Conservation (phyloP, 2,329 filamentous ascomycete genomes). For the Alternaria sp. region DNA sequence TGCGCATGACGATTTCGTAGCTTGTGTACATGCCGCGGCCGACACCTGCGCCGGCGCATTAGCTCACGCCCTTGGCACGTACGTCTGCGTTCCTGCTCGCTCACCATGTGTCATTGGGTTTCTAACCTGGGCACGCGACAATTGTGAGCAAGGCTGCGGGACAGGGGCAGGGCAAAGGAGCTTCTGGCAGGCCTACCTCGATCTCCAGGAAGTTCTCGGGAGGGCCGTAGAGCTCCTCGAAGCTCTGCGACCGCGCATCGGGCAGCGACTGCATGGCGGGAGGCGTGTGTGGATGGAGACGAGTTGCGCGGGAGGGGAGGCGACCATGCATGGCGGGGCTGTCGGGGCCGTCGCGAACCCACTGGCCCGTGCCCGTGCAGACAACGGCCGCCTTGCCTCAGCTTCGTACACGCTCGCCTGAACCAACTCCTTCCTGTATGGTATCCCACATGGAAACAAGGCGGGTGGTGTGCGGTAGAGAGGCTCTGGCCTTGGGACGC, state of each 20-base stretch:
- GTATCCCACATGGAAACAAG: no score
- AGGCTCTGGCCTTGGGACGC: no score
- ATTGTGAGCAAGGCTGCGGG: slow-evolving; percentile 31
- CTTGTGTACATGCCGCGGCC: slow-evolving; percentile 98
- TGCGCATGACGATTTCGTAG: slow-evolving; percentile 97
- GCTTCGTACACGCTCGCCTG: no score
- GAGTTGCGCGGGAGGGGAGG: slow-evolving; percentile 24
- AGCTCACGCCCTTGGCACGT: neutral
- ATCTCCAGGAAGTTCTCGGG: slow-evolving; percentile 99
- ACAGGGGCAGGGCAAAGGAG: slow-evolving; percentile 16
- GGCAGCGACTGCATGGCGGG: slow-evolving; percentile 68
- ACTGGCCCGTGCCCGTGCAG: slow-evolving; percentile 11
- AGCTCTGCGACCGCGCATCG: slow-evolving; percentile 84
- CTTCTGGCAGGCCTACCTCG: slow-evolving; percentile 67
- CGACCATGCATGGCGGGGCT: slow-evolving; percentile 26
- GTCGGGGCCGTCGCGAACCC: slow-evolving; percentile 28
- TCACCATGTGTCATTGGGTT: slow-evolving; percentile 66
- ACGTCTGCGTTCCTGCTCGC: neutral
- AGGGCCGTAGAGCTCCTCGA: slow-evolving; percentile 98
- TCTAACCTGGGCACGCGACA: slow-evolving; percentile 70
- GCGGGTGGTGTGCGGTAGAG: no score
- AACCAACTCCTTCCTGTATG: no score
- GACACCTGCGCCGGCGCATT: slow-evolving; percentile 79
- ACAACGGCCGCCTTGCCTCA: no score
- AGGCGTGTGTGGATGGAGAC: slow-evolving; percentile 1